These are phyloP conservation scores for Coemansia sp. DNA, from an alignment of 192 early-diverging fungal genomes.

Conservation along the genomic window DNA sequence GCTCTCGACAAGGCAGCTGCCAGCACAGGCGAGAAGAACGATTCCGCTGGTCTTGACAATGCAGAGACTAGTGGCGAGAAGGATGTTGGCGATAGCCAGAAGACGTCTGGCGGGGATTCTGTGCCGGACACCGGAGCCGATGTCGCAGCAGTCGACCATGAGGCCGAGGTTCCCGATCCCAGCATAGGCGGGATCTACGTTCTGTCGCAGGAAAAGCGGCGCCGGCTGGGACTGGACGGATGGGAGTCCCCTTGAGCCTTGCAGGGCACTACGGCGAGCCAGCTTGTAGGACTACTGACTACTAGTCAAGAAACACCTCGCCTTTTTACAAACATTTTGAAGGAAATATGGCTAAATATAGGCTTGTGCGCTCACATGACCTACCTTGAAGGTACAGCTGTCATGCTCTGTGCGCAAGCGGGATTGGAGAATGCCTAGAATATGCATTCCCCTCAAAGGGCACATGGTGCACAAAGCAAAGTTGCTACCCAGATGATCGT, in stretches of 20 bases:
- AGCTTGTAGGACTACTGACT: too few relatives aligned
- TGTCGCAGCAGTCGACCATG: slow-evolving; percentile 8
- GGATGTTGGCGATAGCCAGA: neutral
- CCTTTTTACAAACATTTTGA: too few relatives aligned
- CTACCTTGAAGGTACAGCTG: too few relatives aligned
- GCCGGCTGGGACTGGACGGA: slow-evolving; percentile 38
- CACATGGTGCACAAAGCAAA: too few relatives aligned
- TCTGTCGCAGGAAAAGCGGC: slow-evolving; percentile 37
- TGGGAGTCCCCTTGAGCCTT: slow-evolving; percentile 2
- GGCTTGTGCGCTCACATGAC: too few relatives aligned
- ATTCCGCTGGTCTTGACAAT: neutral
- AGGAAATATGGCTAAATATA: too few relatives aligned
- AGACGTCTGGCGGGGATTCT: neutral
- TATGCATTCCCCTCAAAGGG: too few relatives aligned
- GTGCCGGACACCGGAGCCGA: neutral
- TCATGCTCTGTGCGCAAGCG: too few relatives aligned
- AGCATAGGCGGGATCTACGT: slow-evolving; percentile 39
- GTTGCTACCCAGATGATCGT: too few relatives aligned
- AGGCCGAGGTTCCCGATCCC: slow-evolving; percentile 25
- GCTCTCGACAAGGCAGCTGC: neutral
- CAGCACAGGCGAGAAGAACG: neutral
- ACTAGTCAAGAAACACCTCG: too few relatives aligned
- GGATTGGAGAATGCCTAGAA: too few relatives aligned
- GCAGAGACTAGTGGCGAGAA: neutral
- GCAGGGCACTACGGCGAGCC: too few relatives aligned